Percentiles rank a stretch among this genome's conserved stretches.
phyloP scores from a whole-genome alignment of 371 early-diverging fungal species.

The Mucor irregularis region DNA sequence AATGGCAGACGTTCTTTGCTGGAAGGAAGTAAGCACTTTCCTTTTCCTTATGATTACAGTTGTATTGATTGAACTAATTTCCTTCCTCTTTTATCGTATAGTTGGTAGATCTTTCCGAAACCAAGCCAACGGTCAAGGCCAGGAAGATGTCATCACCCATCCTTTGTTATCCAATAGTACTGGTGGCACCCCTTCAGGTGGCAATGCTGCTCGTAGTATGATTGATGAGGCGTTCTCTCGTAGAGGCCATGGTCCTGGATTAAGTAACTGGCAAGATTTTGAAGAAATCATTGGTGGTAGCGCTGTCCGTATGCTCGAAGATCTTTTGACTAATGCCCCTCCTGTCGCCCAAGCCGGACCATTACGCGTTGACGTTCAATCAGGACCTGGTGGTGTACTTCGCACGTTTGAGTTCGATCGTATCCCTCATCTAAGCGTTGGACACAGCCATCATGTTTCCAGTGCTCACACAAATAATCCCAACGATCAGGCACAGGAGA shows the following conservation, averaged over 20 bases:
- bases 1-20: slow-evolving; percentile 25
- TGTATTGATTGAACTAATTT: not conserved
- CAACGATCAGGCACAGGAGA: slow-evolving; percentile 35
- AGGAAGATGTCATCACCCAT: slow-evolving; percentile 68
- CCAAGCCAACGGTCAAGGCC: slow-evolving; percentile 11
- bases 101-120: slow-evolving; percentile 36
- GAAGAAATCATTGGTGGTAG: slow-evolving; percentile 73
- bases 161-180: slow-evolving; percentile 64
- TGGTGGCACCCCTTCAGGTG: slow-evolving; percentile 1
- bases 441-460: not conserved
- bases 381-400: slow-evolving; percentile 41
- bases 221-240: slow-evolving; percentile 17
- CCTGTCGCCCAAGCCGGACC: slow-evolving; percentile 31
- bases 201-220: slow-evolving; percentile 11
- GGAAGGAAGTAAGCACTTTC: slow-evolving; percentile 31
- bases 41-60: too few species aligned
- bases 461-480: not conserved
- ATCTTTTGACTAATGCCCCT: slow-evolving; percentile 57
- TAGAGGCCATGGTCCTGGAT: slow-evolving; percentile 20
- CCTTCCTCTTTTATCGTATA: not conserved
- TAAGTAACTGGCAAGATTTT: slow-evolving; percentile 62
- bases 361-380: slow-evolving; percentile 56
- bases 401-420: slow-evolving; percentile 49
- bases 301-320: slow-evolving; percentile 68
- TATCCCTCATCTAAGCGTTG: not conserved